Evolutionary conservation across 208 protist genomes (phyloP), one percentile per base, ranked within the genome.

Genomic region (Leishmania amazonensis): DNA sequence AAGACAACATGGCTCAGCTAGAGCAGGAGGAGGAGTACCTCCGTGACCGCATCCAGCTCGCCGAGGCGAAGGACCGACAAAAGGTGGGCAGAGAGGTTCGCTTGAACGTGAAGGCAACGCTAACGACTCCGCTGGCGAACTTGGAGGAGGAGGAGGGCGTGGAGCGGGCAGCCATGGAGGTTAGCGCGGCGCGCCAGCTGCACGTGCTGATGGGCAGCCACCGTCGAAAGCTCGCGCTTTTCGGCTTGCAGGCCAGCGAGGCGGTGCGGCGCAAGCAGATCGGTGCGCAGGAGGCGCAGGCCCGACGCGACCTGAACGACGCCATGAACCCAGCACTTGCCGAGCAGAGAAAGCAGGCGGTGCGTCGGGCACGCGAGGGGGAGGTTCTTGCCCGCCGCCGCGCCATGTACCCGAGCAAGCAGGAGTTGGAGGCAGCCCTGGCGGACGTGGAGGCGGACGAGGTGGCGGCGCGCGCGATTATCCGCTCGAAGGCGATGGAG

Each of bases 71-170:
- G 79, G 68, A 81, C 15, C 88, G 91, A 7, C 86, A 86, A 62
- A 54, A 40, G 35, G 19, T 88, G 31, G 74, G 70, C 54, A 40
- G 76, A 24, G 84, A 75, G 24, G 70, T 67, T 40, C 83, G 78
- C 13, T 67, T 60, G 51, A 73, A 75, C 42, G n/a, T 72, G n/a
- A 62, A 64, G 28, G 68, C 77, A 53, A 78, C 68, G 60, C 49
- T 80, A 45, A 64, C 71, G 2, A 78, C 84, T 11, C 79, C 73
- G 42, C 40, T 80, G 64, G 77, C 75, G 24, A 42, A 82, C 35
- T 60, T 95, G 28, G 92, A 89, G 80, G 89, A 87, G 76, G 81
- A 87, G 45, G 94, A 97, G 83, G 79, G 82, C 4, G 83, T 95
- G 1, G 84, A 83, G 54, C 92, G 94, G 42, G 90, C 91, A 2